Conservation (phyloP, 2,329 filamentous ascomycete genomes). For the Elsinoe necatrix region DNA sequence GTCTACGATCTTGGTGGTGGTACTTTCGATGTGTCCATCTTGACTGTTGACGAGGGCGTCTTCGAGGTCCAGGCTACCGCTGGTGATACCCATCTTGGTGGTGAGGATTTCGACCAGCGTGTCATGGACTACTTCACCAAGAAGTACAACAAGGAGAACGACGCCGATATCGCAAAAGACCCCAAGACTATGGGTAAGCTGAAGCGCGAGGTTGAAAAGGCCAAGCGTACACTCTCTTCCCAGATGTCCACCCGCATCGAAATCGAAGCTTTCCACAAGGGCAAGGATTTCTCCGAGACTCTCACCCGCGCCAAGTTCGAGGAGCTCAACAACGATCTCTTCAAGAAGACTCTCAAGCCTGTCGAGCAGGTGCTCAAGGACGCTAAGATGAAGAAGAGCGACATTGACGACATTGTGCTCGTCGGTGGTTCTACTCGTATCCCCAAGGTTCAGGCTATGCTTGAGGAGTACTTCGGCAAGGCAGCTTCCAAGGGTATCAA, state of each 20-base stretch:
- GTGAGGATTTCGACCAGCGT: slow-evolving; percentile 98
- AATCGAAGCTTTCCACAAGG: slow-evolving; percentile 94
- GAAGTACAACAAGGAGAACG: slow-evolving; percentile 97
- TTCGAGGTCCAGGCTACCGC: slow-evolving; percentile 92
- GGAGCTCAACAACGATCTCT: slow-evolving; percentile 96
- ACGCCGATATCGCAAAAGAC: slow-evolving; percentile 86
- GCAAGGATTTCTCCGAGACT: slow-evolving; percentile 97
- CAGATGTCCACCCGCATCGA: slow-evolving; percentile 48
- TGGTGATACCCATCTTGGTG: slow-evolving; percentile 94
- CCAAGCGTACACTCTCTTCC: slow-evolving; percentile 77
- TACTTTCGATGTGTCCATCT: slow-evolving; percentile 89
- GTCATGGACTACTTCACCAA: slow-evolving; percentile 95
- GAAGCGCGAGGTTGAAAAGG: slow-evolving; percentile 98
- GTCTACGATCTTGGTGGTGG: slow-evolving; percentile 91
- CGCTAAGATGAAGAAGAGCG: slow-evolving; percentile 90
- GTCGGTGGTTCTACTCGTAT: slow-evolving; percentile 99
- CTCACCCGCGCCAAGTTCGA: slow-evolving; percentile 98
- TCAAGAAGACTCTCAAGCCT: slow-evolving; percentile 98
- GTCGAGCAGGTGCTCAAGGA: slow-evolving; percentile 98
- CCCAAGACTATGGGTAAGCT: slow-evolving; percentile 98
- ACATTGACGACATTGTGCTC: slow-evolving; percentile 93
- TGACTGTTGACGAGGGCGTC: slow-evolving; percentile 63
- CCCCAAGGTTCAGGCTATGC: slow-evolving; percentile 88
- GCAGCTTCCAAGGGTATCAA: slow-evolving; percentile 99
- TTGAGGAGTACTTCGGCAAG: slow-evolving; percentile 98